These are phyloP conservation scores for Cutaneotrichosporon sp. DNA, from an alignment of 1,284 basidiomycete species.

Conservation along the genomic window DNA sequence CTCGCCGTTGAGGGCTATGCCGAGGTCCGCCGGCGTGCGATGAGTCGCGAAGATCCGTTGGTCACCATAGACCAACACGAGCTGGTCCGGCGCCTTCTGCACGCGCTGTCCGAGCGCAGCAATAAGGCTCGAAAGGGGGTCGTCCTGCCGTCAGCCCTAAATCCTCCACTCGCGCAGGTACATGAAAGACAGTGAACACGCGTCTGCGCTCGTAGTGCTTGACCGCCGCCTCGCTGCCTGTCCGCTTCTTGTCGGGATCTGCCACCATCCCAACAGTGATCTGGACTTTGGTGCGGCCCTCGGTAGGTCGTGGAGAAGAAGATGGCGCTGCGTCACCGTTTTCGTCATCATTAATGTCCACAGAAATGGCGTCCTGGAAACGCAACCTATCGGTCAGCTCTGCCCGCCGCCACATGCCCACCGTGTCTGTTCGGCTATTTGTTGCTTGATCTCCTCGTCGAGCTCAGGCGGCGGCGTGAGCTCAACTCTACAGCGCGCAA, in stretches of 20 bases:
- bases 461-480: constrained; percentile 36
- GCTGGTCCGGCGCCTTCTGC: constrained; percentile 20
- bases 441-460: constrained; percentile 10
- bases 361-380: background rate
- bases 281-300: constrained; percentile 1
- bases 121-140: constrained; percentile 19
- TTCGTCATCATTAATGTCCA: background rate
- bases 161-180: background rate
- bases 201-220: constrained; percentile 25
- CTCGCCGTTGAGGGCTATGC: constrained; percentile 22
- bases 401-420: background rate
- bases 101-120: constrained; percentile 20
- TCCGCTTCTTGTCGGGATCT: constrained; percentile 19
- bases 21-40: constrained; percentile 23
- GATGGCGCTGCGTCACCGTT: background rate
- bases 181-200: constrained; percentile 13
- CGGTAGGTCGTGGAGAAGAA: constrained; percentile 1
- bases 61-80: constrained; percentile 29
- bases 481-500: constrained; percentile 3
- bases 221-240: constrained; percentile 24
- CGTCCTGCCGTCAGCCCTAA: constrained; percentile 18
- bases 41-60: constrained; percentile 16
- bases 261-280: constrained; percentile 32
- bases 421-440: background rate
- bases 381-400: background rate